Evolutionary conservation across 2,329 filamentous ascomycete species (phyloP).

Genomic region (Colletotrichum lupini): DNA sequence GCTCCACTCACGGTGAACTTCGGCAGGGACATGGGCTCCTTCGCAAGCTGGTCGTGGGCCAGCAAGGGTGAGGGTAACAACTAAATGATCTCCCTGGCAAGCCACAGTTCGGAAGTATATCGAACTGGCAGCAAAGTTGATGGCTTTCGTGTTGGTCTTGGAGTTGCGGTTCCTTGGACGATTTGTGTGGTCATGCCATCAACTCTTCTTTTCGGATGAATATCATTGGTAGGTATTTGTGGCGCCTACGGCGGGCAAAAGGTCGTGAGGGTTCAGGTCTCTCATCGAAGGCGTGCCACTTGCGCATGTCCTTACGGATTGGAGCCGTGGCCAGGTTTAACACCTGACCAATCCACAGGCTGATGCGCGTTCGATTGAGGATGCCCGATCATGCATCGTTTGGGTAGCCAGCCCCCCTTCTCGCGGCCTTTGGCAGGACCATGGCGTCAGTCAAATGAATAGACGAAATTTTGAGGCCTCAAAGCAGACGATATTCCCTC

Average conservation of each 20-base stretch:
- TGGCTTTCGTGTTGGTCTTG: neutral
- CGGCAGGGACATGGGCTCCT: slow-evolving; percentile 4
- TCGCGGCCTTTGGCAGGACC: neutral
- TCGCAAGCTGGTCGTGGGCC: neutral
- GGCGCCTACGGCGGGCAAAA: neutral
- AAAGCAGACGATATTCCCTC: neutral
- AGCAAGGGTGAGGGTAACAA: neutral
- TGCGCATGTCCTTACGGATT: neutral
- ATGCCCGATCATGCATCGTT: neutral
- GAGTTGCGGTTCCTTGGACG: neutral
- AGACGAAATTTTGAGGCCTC: neutral
- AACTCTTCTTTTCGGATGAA: neutral
- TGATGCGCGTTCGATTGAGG: neutral
- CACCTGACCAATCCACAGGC: slow-evolving; percentile 10
- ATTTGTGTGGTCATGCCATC: neutral
- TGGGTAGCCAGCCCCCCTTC: neutral
- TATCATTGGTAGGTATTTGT: neutral
- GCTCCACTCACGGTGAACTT: slow-evolving; percentile 13
- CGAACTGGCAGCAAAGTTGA: neutral
- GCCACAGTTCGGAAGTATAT: neutral
- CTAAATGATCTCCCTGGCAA: slow-evolving; percentile 1
- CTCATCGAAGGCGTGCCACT: neutral
- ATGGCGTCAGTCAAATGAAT: neutral
- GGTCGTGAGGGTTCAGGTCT: neutral
- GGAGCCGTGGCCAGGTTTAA: neutral